Conservation (phyloP, 345 rosid genomes). For the Erucastrum elatum region DNA sequence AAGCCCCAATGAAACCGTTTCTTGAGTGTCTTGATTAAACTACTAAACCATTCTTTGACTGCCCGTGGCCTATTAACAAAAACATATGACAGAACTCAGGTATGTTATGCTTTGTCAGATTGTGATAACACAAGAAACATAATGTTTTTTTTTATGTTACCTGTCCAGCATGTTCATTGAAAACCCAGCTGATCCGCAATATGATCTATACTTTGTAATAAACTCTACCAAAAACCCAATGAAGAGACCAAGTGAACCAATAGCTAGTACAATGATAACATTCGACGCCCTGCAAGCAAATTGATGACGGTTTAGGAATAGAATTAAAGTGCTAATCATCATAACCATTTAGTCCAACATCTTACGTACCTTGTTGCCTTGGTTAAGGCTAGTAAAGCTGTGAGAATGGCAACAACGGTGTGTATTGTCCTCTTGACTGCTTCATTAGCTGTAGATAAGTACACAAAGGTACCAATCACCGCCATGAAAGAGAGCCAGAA, state of each 20-base stretch:
- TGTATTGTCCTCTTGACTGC: constrained; percentile 75
- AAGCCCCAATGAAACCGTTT: constrained; percentile 77
- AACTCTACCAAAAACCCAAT: constrained; percentile 78
- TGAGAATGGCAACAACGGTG: constrained; percentile 80
- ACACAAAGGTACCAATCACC: constrained; percentile 84
- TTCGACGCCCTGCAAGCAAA: constrained; percentile 70
- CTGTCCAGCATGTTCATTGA: constrained; percentile 53
- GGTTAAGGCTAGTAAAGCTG: constrained; percentile 88
- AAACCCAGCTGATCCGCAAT: constrained; percentile 49
- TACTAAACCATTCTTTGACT: constrained; percentile 52
- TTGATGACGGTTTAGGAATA: neutral
- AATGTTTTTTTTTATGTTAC: constrained; percentile 39
- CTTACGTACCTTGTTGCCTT: constrained; percentile 81
- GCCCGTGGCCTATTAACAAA: constrained; percentile 48
- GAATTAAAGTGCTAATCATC: constrained; percentile 12
- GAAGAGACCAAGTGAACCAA: constrained; percentile 75
- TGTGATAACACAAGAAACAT: neutral
- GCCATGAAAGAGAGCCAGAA: constrained; percentile 99
- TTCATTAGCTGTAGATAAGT: constrained; percentile 73
- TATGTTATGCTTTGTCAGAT: neutral
- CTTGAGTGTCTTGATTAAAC: constrained; percentile 54
- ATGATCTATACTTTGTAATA: constrained; percentile 56
- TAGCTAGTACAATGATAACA: constrained; percentile 78
- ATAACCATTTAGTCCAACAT: constrained; percentile 12
- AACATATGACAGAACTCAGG: constrained; percentile 6